phyloP scores from a whole-genome alignment of 345 rosid species.

The Ricinus communis region DNA sequence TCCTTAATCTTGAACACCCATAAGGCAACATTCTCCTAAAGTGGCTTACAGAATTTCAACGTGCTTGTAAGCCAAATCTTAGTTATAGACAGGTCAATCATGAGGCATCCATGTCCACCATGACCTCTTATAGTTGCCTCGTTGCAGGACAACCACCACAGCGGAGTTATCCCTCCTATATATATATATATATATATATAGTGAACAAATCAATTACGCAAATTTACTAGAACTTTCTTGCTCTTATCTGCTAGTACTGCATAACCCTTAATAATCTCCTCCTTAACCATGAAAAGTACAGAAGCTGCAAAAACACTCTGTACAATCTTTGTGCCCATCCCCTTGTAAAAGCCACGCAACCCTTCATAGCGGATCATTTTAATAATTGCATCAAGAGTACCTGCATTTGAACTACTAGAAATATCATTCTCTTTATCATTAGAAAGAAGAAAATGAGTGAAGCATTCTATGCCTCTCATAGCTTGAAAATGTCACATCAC shows the following conservation, averaged over 20 bases:
- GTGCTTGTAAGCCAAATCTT: not conserved
- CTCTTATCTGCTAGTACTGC: slow-evolving; percentile 39
- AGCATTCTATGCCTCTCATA: not conserved
- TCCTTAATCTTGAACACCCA: not conserved
- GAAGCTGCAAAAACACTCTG: slow-evolving; percentile 81
- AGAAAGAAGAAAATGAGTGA: not conserved
- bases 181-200: no score
- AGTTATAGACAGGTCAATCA: not conserved
- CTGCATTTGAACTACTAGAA: slow-evolving; percentile 26
- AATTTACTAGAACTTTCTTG: slow-evolving; percentile 27
- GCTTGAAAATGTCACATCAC: not conserved
- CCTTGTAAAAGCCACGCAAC: slow-evolving; percentile 57
- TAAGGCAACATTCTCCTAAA: not conserved
- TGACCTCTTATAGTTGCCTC: not conserved
- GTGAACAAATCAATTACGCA: slow-evolving; percentile 27
- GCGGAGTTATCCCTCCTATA: not conserved
- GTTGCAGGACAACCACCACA: not conserved
- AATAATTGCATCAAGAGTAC: slow-evolving; percentile 59
- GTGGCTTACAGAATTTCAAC: no score
- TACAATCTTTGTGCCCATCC: slow-evolving; percentile 74
- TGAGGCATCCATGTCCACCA: not conserved
- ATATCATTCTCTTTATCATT: not conserved
- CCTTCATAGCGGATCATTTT: slow-evolving; percentile 70
- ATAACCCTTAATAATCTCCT: slow-evolving; percentile 62
- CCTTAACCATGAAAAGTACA: slow-evolving; percentile 71